A percentile compares a stretch with the other conserved stretches of the same genome.
phyloP scores from a whole-genome alignment of 2,329 filamentous ascomycete species.

The Rhexocercosporidium sp. region DNA sequence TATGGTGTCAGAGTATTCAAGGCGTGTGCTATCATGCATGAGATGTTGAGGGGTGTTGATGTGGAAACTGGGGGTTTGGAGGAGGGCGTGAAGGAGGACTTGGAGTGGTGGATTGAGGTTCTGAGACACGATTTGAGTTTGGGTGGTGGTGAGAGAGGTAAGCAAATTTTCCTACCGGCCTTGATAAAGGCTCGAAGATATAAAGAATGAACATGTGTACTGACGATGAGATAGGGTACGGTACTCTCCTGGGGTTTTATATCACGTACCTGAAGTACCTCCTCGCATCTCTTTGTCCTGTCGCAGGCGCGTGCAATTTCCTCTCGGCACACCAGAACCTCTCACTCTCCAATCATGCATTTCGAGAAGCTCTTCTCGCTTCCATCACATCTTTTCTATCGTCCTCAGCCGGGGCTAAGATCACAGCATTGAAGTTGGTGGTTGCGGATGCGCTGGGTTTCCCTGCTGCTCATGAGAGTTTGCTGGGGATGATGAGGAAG shows the following conservation, averaged over 20 bases:
- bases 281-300: background rate
- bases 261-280: background rate
- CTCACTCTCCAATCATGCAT: background rate
- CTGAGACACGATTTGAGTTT: background rate
- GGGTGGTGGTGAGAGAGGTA: background rate
- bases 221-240: background rate
- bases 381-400: background rate
- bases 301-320: no score
- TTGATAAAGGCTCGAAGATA: no score
- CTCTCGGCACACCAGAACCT: background rate
- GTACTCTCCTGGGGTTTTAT: background rate
- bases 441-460: background rate
- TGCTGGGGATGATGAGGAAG: background rate
- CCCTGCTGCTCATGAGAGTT: background rate
- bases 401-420: background rate
- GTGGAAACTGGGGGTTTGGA: background rate
- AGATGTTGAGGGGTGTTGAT: background rate
- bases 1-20: background rate
- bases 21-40: background rate
- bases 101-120: background rate
- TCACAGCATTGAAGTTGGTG: background rate
- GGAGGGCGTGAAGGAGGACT: background rate
- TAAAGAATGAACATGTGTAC: background rate
- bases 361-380: background rate
- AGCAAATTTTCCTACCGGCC: background rate